phyloP scores from a whole-genome alignment of 2,329 filamentous ascomycete species.

The Cytospora piceae region DNA sequence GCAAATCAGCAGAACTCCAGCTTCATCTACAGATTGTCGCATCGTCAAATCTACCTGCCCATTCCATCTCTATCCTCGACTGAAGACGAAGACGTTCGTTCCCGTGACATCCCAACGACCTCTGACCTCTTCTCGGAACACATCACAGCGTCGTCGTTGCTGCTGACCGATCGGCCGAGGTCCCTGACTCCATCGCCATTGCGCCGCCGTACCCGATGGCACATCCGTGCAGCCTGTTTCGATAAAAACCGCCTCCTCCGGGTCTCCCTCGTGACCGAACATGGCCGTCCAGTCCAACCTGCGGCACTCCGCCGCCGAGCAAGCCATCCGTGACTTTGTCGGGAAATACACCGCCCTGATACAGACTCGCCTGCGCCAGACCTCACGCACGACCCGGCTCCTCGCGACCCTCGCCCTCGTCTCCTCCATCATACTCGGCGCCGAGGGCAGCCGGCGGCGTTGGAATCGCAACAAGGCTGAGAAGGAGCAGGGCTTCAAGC shows the following conservation, averaged over 20 bases:
- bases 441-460: slow-evolving; percentile 78
- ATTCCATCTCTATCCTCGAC: background rate
- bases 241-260: slow-evolving; percentile 4
- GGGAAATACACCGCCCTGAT: slow-evolving; percentile 61
- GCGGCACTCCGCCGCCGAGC: slow-evolving; percentile 65
- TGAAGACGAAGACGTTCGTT: background rate
- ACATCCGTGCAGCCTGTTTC: background rate
- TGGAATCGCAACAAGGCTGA: slow-evolving; percentile 76
- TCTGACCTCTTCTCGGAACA: background rate
- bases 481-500: slow-evolving; percentile 77
- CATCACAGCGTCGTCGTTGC: background rate
- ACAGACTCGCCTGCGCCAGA: slow-evolving; percentile 59
- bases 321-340: slow-evolving; percentile 67
- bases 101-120: background rate
- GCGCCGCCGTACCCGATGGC: slow-evolving; percentile 20
- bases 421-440: slow-evolving; percentile 76
- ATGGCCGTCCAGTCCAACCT: slow-evolving; percentile 93
- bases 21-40: background rate
- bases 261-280: slow-evolving; percentile 26
- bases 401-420: slow-evolving; percentile 76
- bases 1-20: slow-evolving; percentile 2
- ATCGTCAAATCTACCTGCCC: background rate
- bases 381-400: slow-evolving; percentile 72
- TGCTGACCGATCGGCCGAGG: slow-evolving; percentile 1
- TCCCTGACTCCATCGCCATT: slow-evolving; percentile 9